A percentile compares a stretch with the other conserved stretches of the same genome.
Evolutionary conservation across 805 yeast species (phyloP).

Genomic region (Pichia rugopelliculosa): DNA sequence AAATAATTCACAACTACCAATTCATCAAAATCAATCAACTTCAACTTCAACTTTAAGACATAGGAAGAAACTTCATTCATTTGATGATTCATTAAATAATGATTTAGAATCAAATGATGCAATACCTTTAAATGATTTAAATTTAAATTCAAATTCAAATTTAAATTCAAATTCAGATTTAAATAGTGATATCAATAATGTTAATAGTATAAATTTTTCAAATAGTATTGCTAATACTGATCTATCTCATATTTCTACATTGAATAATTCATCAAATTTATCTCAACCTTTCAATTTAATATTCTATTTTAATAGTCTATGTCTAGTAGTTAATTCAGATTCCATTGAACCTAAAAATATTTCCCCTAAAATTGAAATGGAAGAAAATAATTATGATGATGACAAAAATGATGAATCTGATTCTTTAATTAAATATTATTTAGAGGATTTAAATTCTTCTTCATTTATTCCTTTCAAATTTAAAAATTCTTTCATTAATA

Average conservation of each 20-base stretch:
- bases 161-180: constrained; percentile 2
- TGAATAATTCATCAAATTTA: not conserved
- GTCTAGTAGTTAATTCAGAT: not conserved
- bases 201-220: no score
- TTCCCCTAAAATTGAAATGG: not conserved
- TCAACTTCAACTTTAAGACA: constrained; percentile 3
- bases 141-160: not conserved
- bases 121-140: constrained; percentile 9
- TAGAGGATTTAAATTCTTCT: not conserved
- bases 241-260: not conserved
- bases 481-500: not conserved
- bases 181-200: not conserved
- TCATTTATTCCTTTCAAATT: not conserved
- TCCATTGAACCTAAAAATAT: not conserved
- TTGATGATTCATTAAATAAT: not conserved
- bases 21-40: not conserved
- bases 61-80: constrained; percentile 1
- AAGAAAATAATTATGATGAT: not conserved
- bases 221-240: no score
- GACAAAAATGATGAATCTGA: not conserved
- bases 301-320: not conserved
- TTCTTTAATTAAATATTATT: not conserved
- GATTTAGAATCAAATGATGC: constrained; percentile 12
- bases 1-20: not conserved
- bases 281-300: not conserved